phyloP scores from a whole-genome alignment of 371 early-diverging fungal genomes.

The Lichtheimia hyalospora region DNA sequence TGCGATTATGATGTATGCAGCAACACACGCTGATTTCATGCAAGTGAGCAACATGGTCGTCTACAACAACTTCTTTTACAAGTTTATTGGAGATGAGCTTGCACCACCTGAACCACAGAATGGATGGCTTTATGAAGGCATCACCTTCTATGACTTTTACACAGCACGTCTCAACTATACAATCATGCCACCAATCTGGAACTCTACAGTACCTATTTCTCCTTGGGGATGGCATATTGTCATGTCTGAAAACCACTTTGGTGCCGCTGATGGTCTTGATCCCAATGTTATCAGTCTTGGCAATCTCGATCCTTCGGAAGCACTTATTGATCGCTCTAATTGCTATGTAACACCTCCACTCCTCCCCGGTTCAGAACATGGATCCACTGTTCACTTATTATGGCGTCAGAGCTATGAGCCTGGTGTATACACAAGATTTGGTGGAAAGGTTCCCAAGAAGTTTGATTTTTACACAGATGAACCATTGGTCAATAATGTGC shows the following conservation, averaged over 20 bases:
- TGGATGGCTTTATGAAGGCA: constrained; percentile 45
- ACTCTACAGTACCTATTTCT: constrained; percentile 33
- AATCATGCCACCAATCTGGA: constrained; percentile 40
- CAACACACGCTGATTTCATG: constrained; percentile 36
- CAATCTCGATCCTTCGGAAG: constrained; percentile 30
- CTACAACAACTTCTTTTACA: constrained; percentile 38
- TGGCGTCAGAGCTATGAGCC: constrained; percentile 34
- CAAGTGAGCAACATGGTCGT: constrained; percentile 45
- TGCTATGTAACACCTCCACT: constrained; percentile 43
- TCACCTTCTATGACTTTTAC: constrained; percentile 46
- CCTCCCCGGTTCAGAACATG: constrained; percentile 4
- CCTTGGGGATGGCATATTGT: constrained; percentile 39
- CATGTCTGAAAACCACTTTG: constrained; percentile 34
- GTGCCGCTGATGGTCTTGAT: constrained; percentile 28
- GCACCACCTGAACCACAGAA: constrained; percentile 21
- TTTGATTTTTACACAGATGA: constrained; percentile 13
- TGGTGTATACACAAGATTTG: constrained; percentile 18
- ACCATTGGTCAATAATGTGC: constrained; percentile 25
- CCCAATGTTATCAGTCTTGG: constrained; percentile 45
- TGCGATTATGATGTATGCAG: constrained; percentile 44
- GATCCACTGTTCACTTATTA: constrained; percentile 22
- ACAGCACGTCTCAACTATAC: constrained; percentile 43
- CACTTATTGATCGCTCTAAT: constrained; percentile 27
- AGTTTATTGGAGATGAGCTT: constrained; percentile 23
- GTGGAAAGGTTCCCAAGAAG: constrained; percentile 31